Base-by-base conservation (phyloP, 2,329 filamentous ascomycete species). In the Pseudogymnoascus sp. region DNA sequence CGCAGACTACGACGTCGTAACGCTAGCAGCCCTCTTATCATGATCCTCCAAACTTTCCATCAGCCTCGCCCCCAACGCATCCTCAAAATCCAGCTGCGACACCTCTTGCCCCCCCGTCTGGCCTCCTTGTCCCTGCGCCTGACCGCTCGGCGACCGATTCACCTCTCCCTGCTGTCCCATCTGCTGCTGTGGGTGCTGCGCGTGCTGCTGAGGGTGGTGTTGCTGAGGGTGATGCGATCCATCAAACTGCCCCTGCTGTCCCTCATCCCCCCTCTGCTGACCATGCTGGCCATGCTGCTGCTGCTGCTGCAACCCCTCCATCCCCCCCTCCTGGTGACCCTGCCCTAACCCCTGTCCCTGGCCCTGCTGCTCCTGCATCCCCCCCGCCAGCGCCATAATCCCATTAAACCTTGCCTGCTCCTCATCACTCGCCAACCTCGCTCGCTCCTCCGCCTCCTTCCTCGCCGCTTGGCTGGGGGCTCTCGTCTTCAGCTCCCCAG, bases 401-500 rank as follows among this genome's bases (percentile, higher is more conserved):
- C 82, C 82, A 65, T 85, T 79, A n/a, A 85, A 73, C 64, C 80
- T 80, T 6, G 81, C 82, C 65, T 82, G 79, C 50, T 86, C 82
- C 61, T 86, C 84, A 57, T 83, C 81, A n/a, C 78, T 78, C 61
- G 79, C 83, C 65, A 81, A 72, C 37, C 81, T 78, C 2, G 82
- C 83, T 54, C 82, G 79, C 71, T 87, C 84, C 69, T 87, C 86
- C 0, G 85, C 84, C 69, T 87, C 86, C 65, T 87, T 87, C 20
- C 85, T 78, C 0, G 85, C 85, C n/a, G 86, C 86, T 70, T 88
- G 86, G 1, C 84, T 87, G 0, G 90, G 90, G 0, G 90, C 90
- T 14, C 90, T 79, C 0, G 92, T 96, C 74, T 94, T 93, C 37
- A 96, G 77, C 74, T 96, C 92, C 3, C 92, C 92, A 0, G 92